phyloP scores from a whole-genome alignment of 306 rosid genomes.

The Ormosia semicastrata region DNA sequence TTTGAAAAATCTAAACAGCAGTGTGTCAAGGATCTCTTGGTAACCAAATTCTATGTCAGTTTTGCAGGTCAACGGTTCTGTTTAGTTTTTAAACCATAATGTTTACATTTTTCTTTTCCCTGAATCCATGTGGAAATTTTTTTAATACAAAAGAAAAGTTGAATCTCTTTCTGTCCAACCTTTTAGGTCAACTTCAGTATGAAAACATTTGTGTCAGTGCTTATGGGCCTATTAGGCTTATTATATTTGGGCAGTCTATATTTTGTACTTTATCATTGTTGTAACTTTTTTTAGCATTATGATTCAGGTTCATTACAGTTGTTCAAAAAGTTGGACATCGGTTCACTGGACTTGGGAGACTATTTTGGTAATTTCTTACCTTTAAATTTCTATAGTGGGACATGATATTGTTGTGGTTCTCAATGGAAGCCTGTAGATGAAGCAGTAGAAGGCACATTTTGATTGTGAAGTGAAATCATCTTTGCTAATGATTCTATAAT shows the following conservation, averaged over 20 bases:
- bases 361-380: slow-evolving; percentile 54
- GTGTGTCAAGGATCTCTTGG: not conserved
- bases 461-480: not conserved
- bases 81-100: not conserved
- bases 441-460: not conserved
- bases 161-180: not conserved
- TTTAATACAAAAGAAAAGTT: not conserved
- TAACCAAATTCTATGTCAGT: not conserved
- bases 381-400: not conserved
- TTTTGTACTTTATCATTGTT: not conserved
- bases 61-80: not conserved
- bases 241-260: not conserved
- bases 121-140: not conserved
- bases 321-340: slow-evolving; percentile 53
- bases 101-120: not conserved
- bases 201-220: not conserved
- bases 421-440: not conserved
- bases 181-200: not conserved
- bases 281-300: slow-evolving; percentile 24
- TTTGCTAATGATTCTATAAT: not conserved
- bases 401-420: not conserved
- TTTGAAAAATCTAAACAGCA: not conserved
- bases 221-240: not conserved
- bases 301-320: slow-evolving; percentile 54
- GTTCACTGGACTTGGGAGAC: slow-evolving; percentile 46